Conservation (phyloP, 1,284 basidiomycete genomes). For the Rugiboletus extremiorientalis region DNA sequence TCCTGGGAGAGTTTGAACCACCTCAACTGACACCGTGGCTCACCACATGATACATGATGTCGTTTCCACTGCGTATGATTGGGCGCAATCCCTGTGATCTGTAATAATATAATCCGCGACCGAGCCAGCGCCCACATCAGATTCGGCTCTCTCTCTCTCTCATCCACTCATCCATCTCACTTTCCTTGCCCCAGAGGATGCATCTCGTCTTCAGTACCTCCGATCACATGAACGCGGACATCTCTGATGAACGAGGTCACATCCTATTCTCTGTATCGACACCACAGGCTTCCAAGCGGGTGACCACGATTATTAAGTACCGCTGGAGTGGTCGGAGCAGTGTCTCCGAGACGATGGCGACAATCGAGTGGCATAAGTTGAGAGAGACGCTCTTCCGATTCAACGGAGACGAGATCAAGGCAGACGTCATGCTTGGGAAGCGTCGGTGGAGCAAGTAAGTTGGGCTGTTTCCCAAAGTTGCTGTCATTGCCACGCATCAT, state of each 20-base stretch:
- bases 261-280: constrained; percentile 28
- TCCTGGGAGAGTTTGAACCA: not conserved
- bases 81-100: no score
- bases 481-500: not conserved
- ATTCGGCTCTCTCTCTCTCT: not conserved
- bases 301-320: constrained; percentile 28
- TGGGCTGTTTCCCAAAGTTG: no score
- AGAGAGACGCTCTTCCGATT: constrained; percentile 26
- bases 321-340: constrained; percentile 24
- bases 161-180: not conserved
- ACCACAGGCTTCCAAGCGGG: constrained; percentile 17
- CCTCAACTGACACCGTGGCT: constrained; percentile 8
- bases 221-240: constrained; percentile 22
- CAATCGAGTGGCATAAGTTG: constrained; percentile 29
- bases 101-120: not conserved
- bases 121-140: not conserved
- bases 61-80: not conserved
- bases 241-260: constrained; percentile 20
- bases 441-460: constrained; percentile 27
- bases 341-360: constrained; percentile 29
- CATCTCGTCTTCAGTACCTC: constrained; percentile 25
- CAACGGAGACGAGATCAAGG: constrained; percentile 20
- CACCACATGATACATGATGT: constrained; percentile 5
- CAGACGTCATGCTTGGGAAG: constrained; percentile 24
- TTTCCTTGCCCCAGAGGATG: constrained; percentile 8